These are phyloP conservation scores for Suillus decipiens DNA, from an alignment of 768 basidiomycete species.

Conservation along the genomic window DNA sequence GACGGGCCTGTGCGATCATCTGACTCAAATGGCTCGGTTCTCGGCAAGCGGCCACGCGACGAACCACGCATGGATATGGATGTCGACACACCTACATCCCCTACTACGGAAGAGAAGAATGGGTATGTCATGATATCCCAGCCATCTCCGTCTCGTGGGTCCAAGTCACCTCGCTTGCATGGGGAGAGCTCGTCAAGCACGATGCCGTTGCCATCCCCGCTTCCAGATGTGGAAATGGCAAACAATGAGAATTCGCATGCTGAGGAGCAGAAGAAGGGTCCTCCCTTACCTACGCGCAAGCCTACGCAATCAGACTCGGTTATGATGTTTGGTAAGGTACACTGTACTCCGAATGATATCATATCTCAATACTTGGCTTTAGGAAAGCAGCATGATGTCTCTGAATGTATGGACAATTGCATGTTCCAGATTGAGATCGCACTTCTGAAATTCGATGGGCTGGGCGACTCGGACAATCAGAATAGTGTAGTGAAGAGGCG, in stretches of 20 bases:
- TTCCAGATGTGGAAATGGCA: conserved; percentile 35
- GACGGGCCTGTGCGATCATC: conserved; percentile 51
- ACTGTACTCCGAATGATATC: not conserved
- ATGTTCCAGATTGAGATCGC: conserved; percentile 98
- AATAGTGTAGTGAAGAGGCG: conserved; percentile 88
- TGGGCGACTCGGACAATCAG: conserved; percentile 45
- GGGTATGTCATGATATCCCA: conserved; percentile 44
- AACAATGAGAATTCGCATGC: conserved; percentile 22
- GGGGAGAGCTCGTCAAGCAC: conserved; percentile 32
- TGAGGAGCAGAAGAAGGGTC: conserved; percentile 42
- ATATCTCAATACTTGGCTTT: conserved; percentile 9
- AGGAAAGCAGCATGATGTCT: conserved; percentile 97
- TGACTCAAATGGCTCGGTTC: conserved; percentile 51
- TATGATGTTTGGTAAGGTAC: conserved; percentile 84
- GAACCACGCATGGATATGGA: conserved; percentile 59
- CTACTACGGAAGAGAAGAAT: conserved; percentile 40
- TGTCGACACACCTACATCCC: conserved; percentile 31
- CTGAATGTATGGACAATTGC: conserved; percentile 99
- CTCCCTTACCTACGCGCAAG: conserved; percentile 60
- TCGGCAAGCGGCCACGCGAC: conserved; percentile 70
- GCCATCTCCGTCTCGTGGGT: conserved; percentile 36
- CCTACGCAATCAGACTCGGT: conserved; percentile 61
- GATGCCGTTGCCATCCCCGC: conserved; percentile 22
- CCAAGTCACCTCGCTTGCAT: conserved; percentile 36
- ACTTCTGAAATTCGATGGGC: conserved; percentile 65